Evolutionary conservation across 2,329 filamentous ascomycete genomes (phyloP), one percentile per base, ranked within the genome.

Genomic region (Chaetomiaceae sp.): DNA sequence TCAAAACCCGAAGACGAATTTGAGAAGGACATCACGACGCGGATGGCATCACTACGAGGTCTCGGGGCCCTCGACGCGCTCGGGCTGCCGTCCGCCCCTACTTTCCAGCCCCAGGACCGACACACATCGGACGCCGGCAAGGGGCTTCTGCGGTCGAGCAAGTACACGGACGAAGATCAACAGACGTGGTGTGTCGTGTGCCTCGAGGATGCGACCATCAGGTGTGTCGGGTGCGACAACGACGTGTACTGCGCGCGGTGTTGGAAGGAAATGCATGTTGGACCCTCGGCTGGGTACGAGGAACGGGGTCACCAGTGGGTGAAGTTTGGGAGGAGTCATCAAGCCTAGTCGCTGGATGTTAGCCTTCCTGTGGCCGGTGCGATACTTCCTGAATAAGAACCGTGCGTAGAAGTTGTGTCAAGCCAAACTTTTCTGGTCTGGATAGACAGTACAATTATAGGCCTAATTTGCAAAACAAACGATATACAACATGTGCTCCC

Each of bases 101-200:
- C 69, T 0, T 74, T 72, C 50, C 61, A 60, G n/a, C 76, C 75
- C 0, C 64, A 65, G 6, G 69, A 71, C 30, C 64, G 63, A 7
- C 63, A 65, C 4, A 11, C 32, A 8, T 26, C 35, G 6, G 3
- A 15, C 2, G 19, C 19, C 3, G 56, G 64, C 14, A 65, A 64
- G n/a, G 63, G 67, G 4, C 60, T 74, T 5, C 60, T 60, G 14
- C 66, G 63, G 42, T 64, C 60, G 34, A 65, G 62, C 3, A 68
- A 67, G 38, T 79, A 74, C 59, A 79, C 81, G 0, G 83, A 90
- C 56, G 82, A 84, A 27, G 86, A 91, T 56, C 74, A 83, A 51
- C 80, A 83, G 34, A 79, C 75, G 1, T 94, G 87, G 86, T 94
- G 88, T 62, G 77, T 83, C 26, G 88, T 93, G 9, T 95, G 88